A percentile compares a stretch with the other conserved stretches of the same genome.
Conservation (phyloP, 1,139 yeast genomes). For the Nakaseomyces nivariensis region DNA sequence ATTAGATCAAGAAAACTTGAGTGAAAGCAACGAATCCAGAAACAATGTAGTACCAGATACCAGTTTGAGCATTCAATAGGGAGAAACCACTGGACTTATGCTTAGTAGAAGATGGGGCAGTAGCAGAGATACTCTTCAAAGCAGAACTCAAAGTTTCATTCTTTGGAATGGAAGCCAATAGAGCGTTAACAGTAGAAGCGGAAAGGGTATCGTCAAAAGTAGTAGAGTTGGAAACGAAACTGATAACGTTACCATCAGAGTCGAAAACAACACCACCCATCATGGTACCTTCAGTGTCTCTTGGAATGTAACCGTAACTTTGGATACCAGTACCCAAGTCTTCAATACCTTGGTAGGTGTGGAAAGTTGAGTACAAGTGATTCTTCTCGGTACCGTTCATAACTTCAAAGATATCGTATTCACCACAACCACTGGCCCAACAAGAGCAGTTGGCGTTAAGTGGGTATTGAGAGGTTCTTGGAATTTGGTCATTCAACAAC, state of each 20-base stretch:
- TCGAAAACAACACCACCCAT: slow-evolving; percentile 65
- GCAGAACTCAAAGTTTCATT: slow-evolving; percentile 18
- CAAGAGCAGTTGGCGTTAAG: slow-evolving; percentile 56
- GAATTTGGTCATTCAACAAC: slow-evolving; percentile 62
- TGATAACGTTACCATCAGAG: slow-evolving; percentile 47
- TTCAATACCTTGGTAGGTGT: slow-evolving; percentile 62
- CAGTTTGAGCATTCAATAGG: slow-evolving; percentile 6
- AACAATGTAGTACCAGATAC: slow-evolving; percentile 18
- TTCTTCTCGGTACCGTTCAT: slow-evolving; percentile 44
- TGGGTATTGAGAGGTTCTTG: slow-evolving; percentile 70
- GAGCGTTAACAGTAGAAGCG: slow-evolving; percentile 18
- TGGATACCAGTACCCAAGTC: slow-evolving; percentile 51
- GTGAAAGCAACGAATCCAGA: slow-evolving; percentile 11
- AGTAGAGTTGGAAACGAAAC: slow-evolving; percentile 51
- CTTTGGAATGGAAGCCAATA: slow-evolving; percentile 14
- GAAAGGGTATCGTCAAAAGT: slow-evolving; percentile 33
- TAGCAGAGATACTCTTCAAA: slow-evolving; percentile 22
- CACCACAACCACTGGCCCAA: slow-evolving; percentile 75
- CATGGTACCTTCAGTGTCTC: slow-evolving; percentile 44
- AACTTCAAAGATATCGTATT: slow-evolving; percentile 68
- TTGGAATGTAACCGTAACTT: slow-evolving; percentile 45
- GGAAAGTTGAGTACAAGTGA: slow-evolving; percentile 55
- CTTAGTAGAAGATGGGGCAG: slow-evolving; percentile 21
- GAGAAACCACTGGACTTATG: slow-evolving; percentile 15
- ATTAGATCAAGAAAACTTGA: slow-evolving; percentile 10